These are phyloP conservation scores for Nidularia pulvinata DNA, from an alignment of 768 basidiomycete genomes.

Conservation along the genomic window DNA sequence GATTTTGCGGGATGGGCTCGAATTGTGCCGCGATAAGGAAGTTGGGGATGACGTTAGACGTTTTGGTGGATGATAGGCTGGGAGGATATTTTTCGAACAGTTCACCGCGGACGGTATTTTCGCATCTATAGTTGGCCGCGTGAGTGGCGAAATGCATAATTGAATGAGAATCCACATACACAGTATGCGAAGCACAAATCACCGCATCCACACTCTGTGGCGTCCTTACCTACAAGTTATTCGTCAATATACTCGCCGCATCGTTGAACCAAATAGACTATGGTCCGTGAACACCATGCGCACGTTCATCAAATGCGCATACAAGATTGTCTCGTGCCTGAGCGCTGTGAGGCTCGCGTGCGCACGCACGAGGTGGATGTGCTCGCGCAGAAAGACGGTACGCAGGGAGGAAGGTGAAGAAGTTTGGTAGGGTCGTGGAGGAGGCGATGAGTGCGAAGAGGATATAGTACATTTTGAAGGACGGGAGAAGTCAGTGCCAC, in stretches of 20 bases:
- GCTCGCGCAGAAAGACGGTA: conserved; percentile 84
- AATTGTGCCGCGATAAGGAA: conserved; percentile 89
- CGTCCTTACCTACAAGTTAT: conserved; percentile 88
- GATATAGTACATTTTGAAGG: conserved; percentile 93
- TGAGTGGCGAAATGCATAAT: neutral
- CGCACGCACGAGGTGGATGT: conserved; percentile 85
- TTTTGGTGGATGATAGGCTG: conserved; percentile 47
- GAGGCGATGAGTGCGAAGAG: conserved; percentile 89
- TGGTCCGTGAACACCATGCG: conserved; percentile 97
- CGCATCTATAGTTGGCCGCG: conserved; percentile 58
- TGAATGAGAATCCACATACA: conserved; percentile 41
- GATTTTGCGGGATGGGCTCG: conserved; percentile 52
- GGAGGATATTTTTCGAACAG: conserved; percentile 54
- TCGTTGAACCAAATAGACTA: conserved; percentile 94
- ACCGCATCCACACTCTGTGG: conserved; percentile 91
- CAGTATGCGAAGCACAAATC: conserved; percentile 96
- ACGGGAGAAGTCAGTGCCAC: conserved; percentile 84
- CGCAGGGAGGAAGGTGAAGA: conserved; percentile 87
- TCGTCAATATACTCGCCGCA: conserved; percentile 95
- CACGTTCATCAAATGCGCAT: conserved; percentile 84
- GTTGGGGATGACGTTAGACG: conserved; percentile 92
- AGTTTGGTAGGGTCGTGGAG: conserved; percentile 93
- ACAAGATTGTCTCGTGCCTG: conserved; percentile 91
- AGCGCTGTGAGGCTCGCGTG: conserved; percentile 91
- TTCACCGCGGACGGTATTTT: conserved; percentile 91